Evolutionary conservation across 768 basidiomycete genomes (phyloP).

Genomic region (Chiua virens): DNA sequence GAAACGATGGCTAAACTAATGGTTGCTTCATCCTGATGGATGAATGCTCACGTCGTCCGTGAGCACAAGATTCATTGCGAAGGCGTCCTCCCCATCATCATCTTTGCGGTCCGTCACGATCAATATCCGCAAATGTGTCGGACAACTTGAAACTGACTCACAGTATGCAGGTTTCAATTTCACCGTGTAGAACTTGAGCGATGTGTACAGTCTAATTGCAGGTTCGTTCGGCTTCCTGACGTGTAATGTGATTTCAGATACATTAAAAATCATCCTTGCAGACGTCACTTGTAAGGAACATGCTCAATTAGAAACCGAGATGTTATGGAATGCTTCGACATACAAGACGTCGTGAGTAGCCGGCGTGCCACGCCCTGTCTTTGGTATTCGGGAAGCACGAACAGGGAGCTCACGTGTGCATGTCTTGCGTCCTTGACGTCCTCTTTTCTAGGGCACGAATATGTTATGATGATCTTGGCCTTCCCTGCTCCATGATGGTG

Average conservation of each 20-base stretch:
- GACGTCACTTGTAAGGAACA: background rate
- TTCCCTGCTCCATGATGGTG: background rate
- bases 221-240: constrained; percentile 8
- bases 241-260: constrained; percentile 5
- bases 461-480: background rate
- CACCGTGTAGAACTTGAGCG: constrained; percentile 2
- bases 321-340: background rate
- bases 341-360: constrained; percentile 2
- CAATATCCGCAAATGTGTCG: background rate
- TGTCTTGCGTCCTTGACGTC: constrained; percentile 1
- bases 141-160: background rate
- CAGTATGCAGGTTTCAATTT: background rate
- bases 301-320: no score
- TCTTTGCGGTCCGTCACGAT: background rate
- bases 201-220: constrained; percentile 8
- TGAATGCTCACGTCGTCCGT: background rate
- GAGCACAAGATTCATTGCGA: constrained; percentile 2
- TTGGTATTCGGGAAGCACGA: constrained; percentile 6
- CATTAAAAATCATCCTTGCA: background rate
- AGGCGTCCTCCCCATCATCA: constrained; percentile 1
- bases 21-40: background rate
- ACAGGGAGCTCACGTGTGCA: constrained; percentile 5
- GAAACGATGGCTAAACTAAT: no score
- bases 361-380: constrained; percentile 3
- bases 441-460: constrained; percentile 5